Base-by-base conservation (phyloP, 1,284 basidiomycete genomes). In the Ceratobasidium theobromae region DNA sequence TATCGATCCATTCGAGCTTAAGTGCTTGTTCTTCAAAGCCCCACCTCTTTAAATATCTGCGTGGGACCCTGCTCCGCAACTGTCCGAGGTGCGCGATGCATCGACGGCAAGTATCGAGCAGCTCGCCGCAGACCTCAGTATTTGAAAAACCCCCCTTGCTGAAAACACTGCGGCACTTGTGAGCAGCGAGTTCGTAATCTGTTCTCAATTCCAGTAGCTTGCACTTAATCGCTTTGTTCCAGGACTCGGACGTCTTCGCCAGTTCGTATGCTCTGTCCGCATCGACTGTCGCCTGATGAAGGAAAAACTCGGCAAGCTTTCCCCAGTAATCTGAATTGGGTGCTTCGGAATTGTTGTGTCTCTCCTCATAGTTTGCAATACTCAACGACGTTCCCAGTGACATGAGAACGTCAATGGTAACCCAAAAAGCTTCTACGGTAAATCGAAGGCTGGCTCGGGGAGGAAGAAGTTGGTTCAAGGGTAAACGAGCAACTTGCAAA, bases 391-490 rank as follows among this genome's bases (percentile, higher is more conserved):
- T 73, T 1, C 73, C 77, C 27, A 82, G 72, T 9, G 73, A 73
- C 68, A 82, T 76, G 0, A 83, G 79, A 14, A 84, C 71, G 12
- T 79, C 74, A 57, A 85, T 72, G 4, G 79, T 76, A 1, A 74
- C 67, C 78, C 80, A 81, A 69, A 84, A 79, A 0, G 82, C 82
- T 71, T 86, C 84, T 11, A 84, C 79, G 23, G 79, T 71, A 73
- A 81, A 84, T n/a, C 82, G 78, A 48, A 77, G 78, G 73, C 85
- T 83, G 0, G 82, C 82, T 4, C 77, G 76, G 12, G 84, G 85
- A 27, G n/a, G n/a, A n/a, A 77, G 80, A 0, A 81, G 79, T 66
- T 82, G 80, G 0, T 84, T 84, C n/a, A 84, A 75, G 41, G 79
- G 77, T 68, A 78, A 75, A 49, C 74, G 78, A 2, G 83, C 83